Evolutionary conservation across 1,139 yeast genomes (phyloP).

Genomic region (Debaryomyces singareniensis): DNA sequence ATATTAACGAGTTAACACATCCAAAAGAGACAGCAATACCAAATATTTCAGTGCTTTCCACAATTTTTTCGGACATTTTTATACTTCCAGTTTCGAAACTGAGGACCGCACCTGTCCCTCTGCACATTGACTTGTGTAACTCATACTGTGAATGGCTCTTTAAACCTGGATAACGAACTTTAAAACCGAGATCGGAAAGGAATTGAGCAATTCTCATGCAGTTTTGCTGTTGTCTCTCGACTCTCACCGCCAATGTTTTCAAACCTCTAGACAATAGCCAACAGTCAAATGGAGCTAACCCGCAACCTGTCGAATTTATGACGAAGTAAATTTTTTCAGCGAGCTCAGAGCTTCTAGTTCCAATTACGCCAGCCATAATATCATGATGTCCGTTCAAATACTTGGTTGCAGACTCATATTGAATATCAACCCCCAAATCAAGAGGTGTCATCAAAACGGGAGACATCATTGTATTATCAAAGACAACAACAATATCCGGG

Average conservation of each 20-base stretch:
- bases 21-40: slow-evolving; percentile 94
- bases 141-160: slow-evolving; percentile 76
- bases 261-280: slow-evolving; percentile 86
- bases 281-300: slow-evolving; percentile 83
- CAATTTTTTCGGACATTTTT: slow-evolving; percentile 62
- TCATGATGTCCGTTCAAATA: slow-evolving; percentile 93
- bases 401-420: slow-evolving; percentile 89
- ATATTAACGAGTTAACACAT: slow-evolving; percentile 83
- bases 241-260: slow-evolving; percentile 76
- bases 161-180: slow-evolving; percentile 82
- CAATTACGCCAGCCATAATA: slow-evolving; percentile 89
- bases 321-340: slow-evolving; percentile 70
- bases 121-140: slow-evolving; percentile 68
- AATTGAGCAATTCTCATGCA: slow-evolving; percentile 70
- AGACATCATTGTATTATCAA: slow-evolving; percentile 95
- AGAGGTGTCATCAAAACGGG: slow-evolving; percentile 82
- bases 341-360: slow-evolving; percentile 55
- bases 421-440: slow-evolving; percentile 82
- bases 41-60: slow-evolving; percentile 69
- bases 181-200: slow-evolving; percentile 53
- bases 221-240: slow-evolving; percentile 82
- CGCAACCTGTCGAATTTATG: slow-evolving; percentile 86
- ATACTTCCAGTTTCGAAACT: slow-evolving; percentile 82
- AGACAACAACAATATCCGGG: slow-evolving; percentile 70
- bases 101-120: slow-evolving; percentile 86